Base-by-base conservation (phyloP, 169 alveolate genomes). In the Plasmodium blacklocki region DNA sequence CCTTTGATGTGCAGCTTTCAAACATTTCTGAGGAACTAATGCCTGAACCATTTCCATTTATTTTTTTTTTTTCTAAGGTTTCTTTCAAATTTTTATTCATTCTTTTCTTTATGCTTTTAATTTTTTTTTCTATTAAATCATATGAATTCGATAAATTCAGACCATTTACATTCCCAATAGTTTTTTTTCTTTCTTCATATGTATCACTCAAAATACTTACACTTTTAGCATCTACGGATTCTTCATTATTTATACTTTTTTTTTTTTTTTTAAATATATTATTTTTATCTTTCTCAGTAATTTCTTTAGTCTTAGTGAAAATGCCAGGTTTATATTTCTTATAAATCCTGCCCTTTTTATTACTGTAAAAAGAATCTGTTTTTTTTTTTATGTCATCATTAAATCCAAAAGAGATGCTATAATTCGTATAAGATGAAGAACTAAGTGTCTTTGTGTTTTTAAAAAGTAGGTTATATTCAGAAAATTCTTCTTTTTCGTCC, bases 71-170 rank as follows among this genome's bases (percentile, higher is more conserved):
- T 74, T 74, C 60, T 59, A 74, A 21, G 19, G 19, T 74, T 32
- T 74, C 88, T 49, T 63, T 74, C 26, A 74, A 60, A 62, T 73
- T 74, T 47, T 19, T 15, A 18, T 74, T 58, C 23, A 74, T 18
- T 11, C 47, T 74, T 59, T 74, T 74, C 18, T 63, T n/a, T 15
- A 74, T 59, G 43, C 47, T 73, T n/a, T 59, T 32, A 45, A 59
- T 74, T 39, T 74, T 74, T 21, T 19, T 59, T 32, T 60, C 74
- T 39, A 39, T 39, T 39, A 39, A 39, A 39, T 39, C 47, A 7
- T 39, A 39, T 39, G 47, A 39, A 39, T 39, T 39, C 11, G 47
- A 39, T 39, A 39, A 39, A 7, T 39, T 0, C 47, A 39, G 11
- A 5, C 11, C 60, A 60, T 18, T 23, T 73, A 15, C 32, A 58